These are phyloP conservation scores for Ascochyta lentis DNA, from an alignment of 2,329 filamentous ascomycete genomes.

Conservation along the genomic window DNA sequence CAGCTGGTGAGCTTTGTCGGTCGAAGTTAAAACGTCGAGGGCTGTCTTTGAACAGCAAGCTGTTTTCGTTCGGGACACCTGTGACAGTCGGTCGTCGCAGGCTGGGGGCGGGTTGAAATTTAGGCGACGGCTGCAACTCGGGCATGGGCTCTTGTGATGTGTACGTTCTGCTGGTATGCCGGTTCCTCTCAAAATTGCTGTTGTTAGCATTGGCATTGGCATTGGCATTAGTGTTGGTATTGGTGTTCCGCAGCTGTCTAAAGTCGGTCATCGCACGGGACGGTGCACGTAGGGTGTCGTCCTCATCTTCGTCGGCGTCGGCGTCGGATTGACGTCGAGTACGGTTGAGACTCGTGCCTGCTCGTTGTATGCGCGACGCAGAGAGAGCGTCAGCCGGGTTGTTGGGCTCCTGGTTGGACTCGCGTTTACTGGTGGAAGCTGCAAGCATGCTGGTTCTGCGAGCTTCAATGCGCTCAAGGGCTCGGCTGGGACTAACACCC, in stretches of 20 bases:
- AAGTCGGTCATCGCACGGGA: slow-evolving; percentile 58
- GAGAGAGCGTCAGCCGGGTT: slow-evolving; percentile 25
- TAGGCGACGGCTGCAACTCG: slow-evolving; percentile 41
- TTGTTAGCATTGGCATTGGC: slow-evolving; percentile 26
- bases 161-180: slow-evolving; percentile 42
- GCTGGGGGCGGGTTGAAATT: slow-evolving; percentile 35
- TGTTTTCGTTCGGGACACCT: slow-evolving; percentile 32
- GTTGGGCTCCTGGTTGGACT: slow-evolving; percentile 38
- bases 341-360: slow-evolving; percentile 49
- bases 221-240: slow-evolving; percentile 24
- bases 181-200: slow-evolving; percentile 23
- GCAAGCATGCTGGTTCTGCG: slow-evolving; percentile 48
- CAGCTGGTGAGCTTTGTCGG: slow-evolving; percentile 39
- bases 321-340: slow-evolving; percentile 40
- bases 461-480: slow-evolving; percentile 54
- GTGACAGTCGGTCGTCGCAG: slow-evolving; percentile 42
- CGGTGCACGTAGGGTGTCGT: slow-evolving; percentile 52
- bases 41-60: slow-evolving; percentile 36
- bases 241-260: slow-evolving; percentile 38
- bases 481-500: slow-evolving; percentile 45
- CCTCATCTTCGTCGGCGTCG: slow-evolving; percentile 49
- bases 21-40: slow-evolving; percentile 37
- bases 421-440: slow-evolving; percentile 33
- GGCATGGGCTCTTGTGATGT: slow-evolving; percentile 48
- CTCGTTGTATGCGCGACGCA: slow-evolving; percentile 42